A percentile compares a stretch with the other conserved stretches of the same genome.
These are phyloP conservation scores for Triangularia verruculosa DNA, from an alignment of 2,329 filamentous ascomycete genomes.

Conservation along the genomic window DNA sequence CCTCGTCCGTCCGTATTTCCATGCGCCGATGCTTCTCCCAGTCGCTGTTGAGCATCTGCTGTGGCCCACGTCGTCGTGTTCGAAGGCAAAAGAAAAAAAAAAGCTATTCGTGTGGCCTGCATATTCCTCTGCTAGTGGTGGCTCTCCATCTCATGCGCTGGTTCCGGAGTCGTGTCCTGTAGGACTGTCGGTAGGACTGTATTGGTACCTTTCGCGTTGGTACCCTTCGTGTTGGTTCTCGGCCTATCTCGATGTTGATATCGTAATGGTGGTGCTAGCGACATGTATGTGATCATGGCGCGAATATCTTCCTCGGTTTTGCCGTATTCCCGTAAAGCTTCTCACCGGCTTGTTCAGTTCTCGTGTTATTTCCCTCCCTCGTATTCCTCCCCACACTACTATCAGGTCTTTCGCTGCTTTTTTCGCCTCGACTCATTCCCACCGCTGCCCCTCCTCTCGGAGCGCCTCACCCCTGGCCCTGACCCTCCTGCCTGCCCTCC, in stretches of 20 bases:
- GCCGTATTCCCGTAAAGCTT: neutral
- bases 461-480: neutral
- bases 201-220: neutral
- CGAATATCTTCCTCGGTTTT: neutral
- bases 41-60: neutral
- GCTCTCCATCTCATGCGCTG: neutral
- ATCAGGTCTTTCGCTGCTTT: constrained; percentile 25
- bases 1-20: neutral
- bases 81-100: neutral
- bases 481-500: neutral
- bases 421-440: constrained; percentile 14
- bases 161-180: neutral
- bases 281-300: neutral
- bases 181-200: neutral
- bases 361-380: neutral
- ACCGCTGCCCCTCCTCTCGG: constrained; percentile 20
- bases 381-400: neutral
- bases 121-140: neutral
- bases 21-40: neutral
- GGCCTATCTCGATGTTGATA: neutral
- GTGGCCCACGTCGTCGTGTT: neutral
- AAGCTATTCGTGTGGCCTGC: neutral
- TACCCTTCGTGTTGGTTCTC: too few species aligned
- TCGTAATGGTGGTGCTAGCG: neutral
- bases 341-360: neutral